Conservation (phyloP, 140 eudicot species). For the Erigeron philadelphicus region DNA sequence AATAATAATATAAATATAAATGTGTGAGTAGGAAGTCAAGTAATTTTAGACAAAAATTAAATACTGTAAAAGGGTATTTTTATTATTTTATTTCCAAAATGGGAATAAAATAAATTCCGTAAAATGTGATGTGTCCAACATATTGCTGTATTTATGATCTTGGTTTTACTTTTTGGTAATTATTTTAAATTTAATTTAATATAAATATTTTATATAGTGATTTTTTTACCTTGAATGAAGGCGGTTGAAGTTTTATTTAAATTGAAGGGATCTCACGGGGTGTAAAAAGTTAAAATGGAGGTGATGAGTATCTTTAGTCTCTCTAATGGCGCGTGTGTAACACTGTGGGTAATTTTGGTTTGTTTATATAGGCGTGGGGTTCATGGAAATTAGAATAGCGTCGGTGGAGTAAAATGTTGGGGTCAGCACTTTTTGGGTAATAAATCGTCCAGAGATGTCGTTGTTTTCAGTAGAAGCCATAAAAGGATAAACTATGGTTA, state of each 20-base stretch:
- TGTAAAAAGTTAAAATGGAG: neutral
- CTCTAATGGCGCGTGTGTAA: neutral
- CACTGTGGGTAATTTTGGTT: neutral
- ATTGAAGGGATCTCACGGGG: slow-evolving; percentile 22
- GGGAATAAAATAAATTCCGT: neutral
- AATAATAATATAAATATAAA: neutral
- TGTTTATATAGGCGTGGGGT: neutral
- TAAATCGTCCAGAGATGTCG: slow-evolving; percentile 21
- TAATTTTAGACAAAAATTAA: neutral
- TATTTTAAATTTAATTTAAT: neutral
- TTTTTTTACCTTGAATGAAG: slow-evolving; percentile 10
- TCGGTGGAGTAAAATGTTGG: neutral
- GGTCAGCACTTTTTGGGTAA: slow-evolving; percentile 8
- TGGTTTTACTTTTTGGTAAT: no score
- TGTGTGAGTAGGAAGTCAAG: slow-evolving; percentile 3
- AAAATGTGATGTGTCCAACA: neutral
- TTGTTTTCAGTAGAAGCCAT: neutral
- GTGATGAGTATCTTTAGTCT: neutral
- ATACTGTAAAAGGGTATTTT: slow-evolving; percentile 9
- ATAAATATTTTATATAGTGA: neutral
- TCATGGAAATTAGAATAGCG: neutral
- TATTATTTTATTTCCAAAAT: neutral
- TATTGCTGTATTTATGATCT: neutral
- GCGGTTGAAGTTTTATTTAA: slow-evolving; percentile 19
- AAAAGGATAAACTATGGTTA: neutral